Base-by-base conservation (phyloP, 2,329 filamentous ascomycete genomes). In the Fusarium phyllophilum region DNA sequence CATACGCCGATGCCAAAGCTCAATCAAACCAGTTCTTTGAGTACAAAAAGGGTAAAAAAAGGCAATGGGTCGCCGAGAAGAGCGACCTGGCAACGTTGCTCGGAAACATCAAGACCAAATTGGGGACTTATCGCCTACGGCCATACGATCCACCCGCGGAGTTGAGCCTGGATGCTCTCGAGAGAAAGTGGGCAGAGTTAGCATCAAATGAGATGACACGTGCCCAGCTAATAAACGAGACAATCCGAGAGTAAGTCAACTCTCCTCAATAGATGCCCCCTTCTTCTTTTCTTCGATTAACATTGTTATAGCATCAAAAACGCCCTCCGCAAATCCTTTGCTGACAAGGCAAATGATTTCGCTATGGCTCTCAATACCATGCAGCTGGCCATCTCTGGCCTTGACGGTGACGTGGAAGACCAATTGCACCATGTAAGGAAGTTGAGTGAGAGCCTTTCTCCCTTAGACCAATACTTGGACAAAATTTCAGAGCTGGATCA, bases 311-410 rank as follows among this genome's bases (percentile, higher is more conserved):
- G 91, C 81, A 98, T 99, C 88, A 99, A 99, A 83, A 98, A 99
- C 81, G 92, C 92, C 17, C 89, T 99, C 36, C 93, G 96, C 55
- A 94, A 92, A 79, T 94, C 93, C 3, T 99, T 99, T 82, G 96
- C 96, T 22, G 95, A 98, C 84, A 98, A 98, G 85, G 96, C 96
- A 70, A 99, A 99, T 80, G 96, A 98, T 83, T 98, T 99, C 84
- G 96, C 96, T 14, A 88, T 98, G 76, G 95, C 96, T 9, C 89
- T 99, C 68, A 97, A 97, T 83, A 98, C 96, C 0, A 92, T 99
- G 83, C 95, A 97, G 75, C 87, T 97, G 66, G 96, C 96, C 74
- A 96, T 99, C 72, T 98, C 96, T 4, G 96, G 95, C n/a, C 89
- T 99, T 6, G 96, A 99, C 83, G 96, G 96, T 63, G 96, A 98